Evolutionary conservation across 2,329 filamentous ascomycete species (phyloP).

Genomic region (Monosporascus ibericus): DNA sequence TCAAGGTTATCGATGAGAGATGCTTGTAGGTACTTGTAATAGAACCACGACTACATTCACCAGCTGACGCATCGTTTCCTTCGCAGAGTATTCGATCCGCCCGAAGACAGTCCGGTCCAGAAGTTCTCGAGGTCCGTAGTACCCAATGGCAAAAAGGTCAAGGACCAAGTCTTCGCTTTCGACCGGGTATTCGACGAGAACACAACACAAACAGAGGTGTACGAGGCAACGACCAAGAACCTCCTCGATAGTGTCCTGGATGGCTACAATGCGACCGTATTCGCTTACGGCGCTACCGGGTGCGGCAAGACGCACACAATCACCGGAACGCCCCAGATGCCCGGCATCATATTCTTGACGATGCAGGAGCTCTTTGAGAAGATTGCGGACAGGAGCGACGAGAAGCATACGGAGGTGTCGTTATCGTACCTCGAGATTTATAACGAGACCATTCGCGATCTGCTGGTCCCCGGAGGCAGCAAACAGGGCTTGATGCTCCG

Average conservation of each 20-base stretch:
- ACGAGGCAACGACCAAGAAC: slow-evolving; percentile 82
- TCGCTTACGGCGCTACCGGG: slow-evolving; percentile 94
- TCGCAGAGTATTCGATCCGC: slow-evolving; percentile 86
- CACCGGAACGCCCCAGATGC: slow-evolving; percentile 82
- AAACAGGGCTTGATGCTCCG: slow-evolving; percentile 85
- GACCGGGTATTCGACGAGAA: slow-evolving; percentile 97
- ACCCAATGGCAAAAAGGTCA: slow-evolving; percentile 81
- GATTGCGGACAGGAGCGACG: slow-evolving; percentile 76
- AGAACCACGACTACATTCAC: no score
- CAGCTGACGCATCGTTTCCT: no score
- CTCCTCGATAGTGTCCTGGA: slow-evolving; percentile 94
- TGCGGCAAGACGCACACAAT: slow-evolving; percentile 99
- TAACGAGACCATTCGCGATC: slow-evolving; percentile 95
- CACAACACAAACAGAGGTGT: slow-evolving; percentile 84
- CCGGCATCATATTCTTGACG: slow-evolving; percentile 96
- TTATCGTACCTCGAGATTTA: slow-evolving; percentile 98
- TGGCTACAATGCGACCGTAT: slow-evolving; percentile 97
- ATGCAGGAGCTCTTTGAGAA: slow-evolving; percentile 99
- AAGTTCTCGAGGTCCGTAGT: slow-evolving; percentile 79
- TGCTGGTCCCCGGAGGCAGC: slow-evolving; percentile 78
- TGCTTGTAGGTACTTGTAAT: slow-evolving; percentile 65
- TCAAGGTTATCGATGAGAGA: slow-evolving; percentile 94
- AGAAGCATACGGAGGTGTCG: slow-evolving; percentile 85
- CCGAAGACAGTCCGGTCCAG: slow-evolving; percentile 88
- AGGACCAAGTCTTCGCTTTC: slow-evolving; percentile 96